Evolutionary conservation across 2,329 filamentous ascomycete species (phyloP).

Genomic region (Penicillium polonicum): DNA sequence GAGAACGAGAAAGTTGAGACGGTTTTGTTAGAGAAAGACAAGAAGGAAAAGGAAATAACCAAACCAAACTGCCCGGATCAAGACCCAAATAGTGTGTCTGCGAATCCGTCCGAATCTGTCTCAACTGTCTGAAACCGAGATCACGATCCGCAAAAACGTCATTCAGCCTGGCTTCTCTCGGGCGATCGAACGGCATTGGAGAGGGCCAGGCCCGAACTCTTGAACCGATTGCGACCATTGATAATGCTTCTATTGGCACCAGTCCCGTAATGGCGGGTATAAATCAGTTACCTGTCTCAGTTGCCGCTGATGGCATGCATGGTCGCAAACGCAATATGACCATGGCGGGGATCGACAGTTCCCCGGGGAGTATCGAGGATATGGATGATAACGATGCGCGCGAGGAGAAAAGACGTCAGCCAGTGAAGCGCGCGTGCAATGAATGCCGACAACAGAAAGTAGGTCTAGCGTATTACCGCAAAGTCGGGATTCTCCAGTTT

Average conservation of each 20-base stretch:
- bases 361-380: conserved; percentile 48
- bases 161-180: conserved; percentile 40
- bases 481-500: background rate
- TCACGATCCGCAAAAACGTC: conserved; percentile 18
- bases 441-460: conserved; percentile 71
- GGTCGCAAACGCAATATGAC: conserved; percentile 46
- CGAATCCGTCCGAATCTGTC: conserved; percentile 3
- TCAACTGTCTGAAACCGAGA: conserved; percentile 14
- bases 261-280: conserved; percentile 40
- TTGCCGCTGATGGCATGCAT: conserved; percentile 31
- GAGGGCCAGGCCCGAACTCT: conserved; percentile 34
- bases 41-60: background rate
- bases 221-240: conserved; percentile 23
- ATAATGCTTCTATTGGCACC: conserved; percentile 40
- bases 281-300: conserved; percentile 32
- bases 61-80: background rate
- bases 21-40: background rate
- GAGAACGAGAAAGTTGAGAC: conserved; percentile 3
- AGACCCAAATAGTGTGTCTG: background rate
- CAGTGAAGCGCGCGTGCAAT: conserved; percentile 64
- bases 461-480: background rate
- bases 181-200: conserved; percentile 36
- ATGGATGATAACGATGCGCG: conserved; percentile 44
- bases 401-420: conserved; percentile 47
- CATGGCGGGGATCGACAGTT: conserved; percentile 47